Evolutionary conservation across 2,329 filamentous ascomycete species (phyloP).

Genomic region (Hypoxylon sp.): DNA sequence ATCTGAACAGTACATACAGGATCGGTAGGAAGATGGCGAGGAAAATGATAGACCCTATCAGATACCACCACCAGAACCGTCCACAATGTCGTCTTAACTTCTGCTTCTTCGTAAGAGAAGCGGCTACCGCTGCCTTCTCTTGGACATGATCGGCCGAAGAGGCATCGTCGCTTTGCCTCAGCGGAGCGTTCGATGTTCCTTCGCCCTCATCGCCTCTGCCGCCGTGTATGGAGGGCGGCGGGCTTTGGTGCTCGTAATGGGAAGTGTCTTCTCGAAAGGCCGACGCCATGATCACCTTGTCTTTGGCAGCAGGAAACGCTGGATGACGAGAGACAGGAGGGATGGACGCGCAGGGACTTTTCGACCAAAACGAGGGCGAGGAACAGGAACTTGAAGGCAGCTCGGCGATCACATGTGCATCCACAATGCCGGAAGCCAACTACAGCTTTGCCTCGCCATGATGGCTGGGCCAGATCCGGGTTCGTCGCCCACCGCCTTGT

Average conservation of each 20-base stretch:
- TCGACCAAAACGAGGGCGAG: slow-evolving; percentile 33
- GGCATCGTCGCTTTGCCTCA: slow-evolving; percentile 40
- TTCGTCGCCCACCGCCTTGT: slow-evolving; percentile 27
- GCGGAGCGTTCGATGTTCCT: slow-evolving; percentile 31
- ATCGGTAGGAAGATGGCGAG: slow-evolving; percentile 61
- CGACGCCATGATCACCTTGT: slow-evolving; percentile 48
- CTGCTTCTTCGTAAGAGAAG: slow-evolving; percentile 52
- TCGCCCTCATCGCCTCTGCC: slow-evolving; percentile 39
- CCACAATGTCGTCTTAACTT: slow-evolving; percentile 58
- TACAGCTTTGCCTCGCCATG: slow-evolving; percentile 24
- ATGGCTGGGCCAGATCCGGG: slow-evolving; percentile 25
- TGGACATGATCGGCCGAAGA: slow-evolving; percentile 50
- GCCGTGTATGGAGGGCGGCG: slow-evolving; percentile 47
- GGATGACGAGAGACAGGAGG: slow-evolving; percentile 33
- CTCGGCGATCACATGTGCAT: slow-evolving; percentile 25
- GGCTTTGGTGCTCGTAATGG: slow-evolving; percentile 47
- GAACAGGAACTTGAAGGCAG: slow-evolving; percentile 26
- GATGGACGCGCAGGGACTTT: slow-evolving; percentile 24
- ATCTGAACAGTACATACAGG: slow-evolving; percentile 54
- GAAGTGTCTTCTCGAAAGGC: slow-evolving; percentile 49
- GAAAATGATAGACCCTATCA: slow-evolving; percentile 57
- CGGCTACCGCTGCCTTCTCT: slow-evolving; percentile 45
- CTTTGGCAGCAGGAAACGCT: slow-evolving; percentile 35
- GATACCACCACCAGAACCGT: slow-evolving; percentile 61
- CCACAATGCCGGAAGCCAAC: slow-evolving; percentile 26